Evolutionary conservation across 2,329 filamentous ascomycete genomes (phyloP), one percentile per base, ranked within the genome.

Genomic region (Pyricularia sp.): DNA sequence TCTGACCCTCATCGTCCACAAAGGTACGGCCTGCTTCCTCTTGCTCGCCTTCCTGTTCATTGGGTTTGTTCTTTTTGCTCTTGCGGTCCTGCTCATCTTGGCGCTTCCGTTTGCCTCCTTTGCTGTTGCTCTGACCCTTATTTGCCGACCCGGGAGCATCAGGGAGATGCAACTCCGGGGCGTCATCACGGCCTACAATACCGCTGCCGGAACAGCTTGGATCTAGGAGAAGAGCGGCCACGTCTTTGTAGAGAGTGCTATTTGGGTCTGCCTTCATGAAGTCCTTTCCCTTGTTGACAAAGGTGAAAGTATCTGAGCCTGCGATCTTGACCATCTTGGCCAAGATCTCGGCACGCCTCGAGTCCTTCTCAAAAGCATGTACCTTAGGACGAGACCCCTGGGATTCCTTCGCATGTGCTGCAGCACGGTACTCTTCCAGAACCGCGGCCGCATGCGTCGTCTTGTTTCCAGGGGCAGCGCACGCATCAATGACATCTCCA

Each of bases 151-250:
- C 73, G 2, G 77, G 73, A 20, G 74, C 71, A 50, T 80, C 76
- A 2, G 83, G 84, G 31, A 97, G 81, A 71, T 89, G 83, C 59
- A 95, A 78, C 71, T 86, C 80, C 4, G 92, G 88, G 77, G 90
- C 86, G 73, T 93, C 92, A 73, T 97, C 93, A 25, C 95, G 86
- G 2, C 94, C 92, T 28, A 97, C 88, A 69, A 99, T 99, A 0
- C 95, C 95, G 76, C 93, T 97, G 0, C 95, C 95, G 1, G 94
- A 97, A 77, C 95, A 99, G 76, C 93, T 97, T 0, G 95, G 95
- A 76, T 99, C 95, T 1, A 99, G 84, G 0, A 99, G 83, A 59
- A 99, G 82, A 9, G 90, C 91, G 0, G 88, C 87, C n/a, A 97
- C 92, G n/a, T 87, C 81, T 65, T 80, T 79, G 74, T 90, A 94